These are phyloP conservation scores for Penicillium longicatenatum DNA, from an alignment of 495 filamentous ascomycete genomes.

Conservation along the genomic window DNA sequence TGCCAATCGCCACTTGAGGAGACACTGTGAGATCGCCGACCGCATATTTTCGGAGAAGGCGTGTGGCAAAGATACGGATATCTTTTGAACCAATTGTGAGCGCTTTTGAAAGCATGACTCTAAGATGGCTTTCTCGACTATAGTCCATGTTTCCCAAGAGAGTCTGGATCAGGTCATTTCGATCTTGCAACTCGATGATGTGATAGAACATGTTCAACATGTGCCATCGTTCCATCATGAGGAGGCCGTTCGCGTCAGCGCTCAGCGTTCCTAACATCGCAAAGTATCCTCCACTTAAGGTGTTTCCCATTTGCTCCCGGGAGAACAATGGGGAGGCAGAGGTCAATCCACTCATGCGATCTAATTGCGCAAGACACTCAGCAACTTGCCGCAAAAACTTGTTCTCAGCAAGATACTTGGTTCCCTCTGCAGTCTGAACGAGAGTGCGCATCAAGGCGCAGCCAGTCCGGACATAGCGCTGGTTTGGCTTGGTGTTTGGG, in stretches of 20 bases:
- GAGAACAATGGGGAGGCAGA: constrained; percentile 88
- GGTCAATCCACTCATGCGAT: constrained; percentile 87
- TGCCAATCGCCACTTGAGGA: constrained; percentile 37
- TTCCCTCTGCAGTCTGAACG: constrained; percentile 80
- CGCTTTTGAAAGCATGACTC: constrained; percentile 90
- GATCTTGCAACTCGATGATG: constrained; percentile 85
- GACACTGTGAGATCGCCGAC: constrained; percentile 39
- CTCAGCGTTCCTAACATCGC: constrained; percentile 85
- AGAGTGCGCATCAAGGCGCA: constrained; percentile 85
- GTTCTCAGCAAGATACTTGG: constrained; percentile 82
- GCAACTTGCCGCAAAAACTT: constrained; percentile 92
- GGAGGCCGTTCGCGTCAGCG: constrained; percentile 74
- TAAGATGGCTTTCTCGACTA: constrained; percentile 80
- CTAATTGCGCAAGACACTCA: constrained; percentile 92
- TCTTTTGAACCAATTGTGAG: constrained; percentile 89
- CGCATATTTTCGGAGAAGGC: constrained; percentile 81
- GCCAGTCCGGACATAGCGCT: constrained; percentile 88
- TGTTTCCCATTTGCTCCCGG: constrained; percentile 75
- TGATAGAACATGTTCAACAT: constrained; percentile 99
- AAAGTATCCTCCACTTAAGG: constrained; percentile 89
- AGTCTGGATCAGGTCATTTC: constrained; percentile 85
- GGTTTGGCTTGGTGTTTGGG: constrained; percentile 84
- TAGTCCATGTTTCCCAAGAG: constrained; percentile 92
- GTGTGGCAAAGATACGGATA: constrained; percentile 84
- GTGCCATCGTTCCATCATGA: constrained; percentile 93